phyloP scores from a whole-genome alignment of 768 basidiomycete species.

The Suillus alpinus region DNA sequence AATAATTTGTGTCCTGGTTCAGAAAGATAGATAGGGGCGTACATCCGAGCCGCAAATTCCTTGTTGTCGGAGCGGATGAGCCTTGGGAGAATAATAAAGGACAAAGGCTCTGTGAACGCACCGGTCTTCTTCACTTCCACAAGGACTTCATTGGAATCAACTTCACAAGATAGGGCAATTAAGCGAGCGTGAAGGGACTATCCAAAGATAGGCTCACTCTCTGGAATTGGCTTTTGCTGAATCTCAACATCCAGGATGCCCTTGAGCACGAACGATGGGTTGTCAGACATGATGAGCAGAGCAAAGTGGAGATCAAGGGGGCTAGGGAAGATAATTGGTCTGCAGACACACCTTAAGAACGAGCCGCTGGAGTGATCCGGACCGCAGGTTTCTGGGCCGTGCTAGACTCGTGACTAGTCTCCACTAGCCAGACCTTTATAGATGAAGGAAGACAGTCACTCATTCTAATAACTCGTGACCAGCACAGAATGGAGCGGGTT shows the following conservation, averaged over 20 bases:
- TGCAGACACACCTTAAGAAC: constrained; percentile 2
- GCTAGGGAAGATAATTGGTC: not conserved
- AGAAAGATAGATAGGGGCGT: constrained; percentile 17
- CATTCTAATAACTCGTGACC: not conserved
- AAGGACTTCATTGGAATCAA: constrained; percentile 74
- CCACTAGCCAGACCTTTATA: not conserved
- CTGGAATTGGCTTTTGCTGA: constrained; percentile 74
- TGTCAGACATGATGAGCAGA: constrained; percentile 56
- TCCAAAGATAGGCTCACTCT: constrained; percentile 41
- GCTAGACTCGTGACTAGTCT: not conserved
- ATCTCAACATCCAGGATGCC: constrained; percentile 65
- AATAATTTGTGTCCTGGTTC: constrained; percentile 9
- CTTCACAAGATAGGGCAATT: constrained; percentile 32
- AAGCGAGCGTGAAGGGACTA: constrained; percentile 3
- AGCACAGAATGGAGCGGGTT: not conserved
- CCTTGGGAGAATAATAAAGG: not conserved
- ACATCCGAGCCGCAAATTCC: constrained; percentile 94
- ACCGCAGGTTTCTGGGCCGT: not conserved
- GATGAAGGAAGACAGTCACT: too few relatives aligned
- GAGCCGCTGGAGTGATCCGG: not conserved
- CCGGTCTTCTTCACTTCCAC: constrained; percentile 92
- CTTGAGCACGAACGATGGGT: constrained; percentile 76
- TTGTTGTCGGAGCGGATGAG: constrained; percentile 26
- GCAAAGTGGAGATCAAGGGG: constrained; percentile 2
- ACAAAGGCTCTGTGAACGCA: constrained; percentile 27